A percentile compares a stretch with the other conserved stretches of the same genome.
Evolutionary conservation across 106 monocot species (phyloP).

Genomic region (Hemerocallis citrina): DNA sequence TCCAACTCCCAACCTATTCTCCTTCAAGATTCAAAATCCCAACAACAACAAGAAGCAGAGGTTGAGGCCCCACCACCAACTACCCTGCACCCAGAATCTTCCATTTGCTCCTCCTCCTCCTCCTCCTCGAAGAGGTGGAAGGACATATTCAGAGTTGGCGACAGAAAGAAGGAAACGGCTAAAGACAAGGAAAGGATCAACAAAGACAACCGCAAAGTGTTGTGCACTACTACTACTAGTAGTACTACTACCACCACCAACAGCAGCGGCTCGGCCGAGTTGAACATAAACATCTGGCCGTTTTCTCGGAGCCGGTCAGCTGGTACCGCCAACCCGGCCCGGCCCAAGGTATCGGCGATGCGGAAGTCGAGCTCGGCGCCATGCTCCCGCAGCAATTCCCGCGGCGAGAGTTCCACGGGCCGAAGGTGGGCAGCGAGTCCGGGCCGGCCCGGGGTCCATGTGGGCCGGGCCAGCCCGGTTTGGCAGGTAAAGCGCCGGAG

Average conservation of each 20-base stretch:
- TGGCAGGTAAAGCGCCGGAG: constrained; percentile 30
- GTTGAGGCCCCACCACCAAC: background rate
- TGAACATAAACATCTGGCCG: constrained; percentile 90
- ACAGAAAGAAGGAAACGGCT: constrained; percentile 14
- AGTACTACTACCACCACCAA: background rate
- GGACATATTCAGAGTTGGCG: constrained; percentile 41
- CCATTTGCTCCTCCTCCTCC: constrained; percentile 3
- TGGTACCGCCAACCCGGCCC: constrained; percentile 25
- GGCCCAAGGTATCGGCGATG: constrained; percentile 2
- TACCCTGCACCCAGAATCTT: background rate
- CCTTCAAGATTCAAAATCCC: too few relatives aligned
- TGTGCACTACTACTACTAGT: too few relatives aligned
- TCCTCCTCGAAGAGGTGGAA: constrained; percentile 59
- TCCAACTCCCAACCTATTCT: background rate
- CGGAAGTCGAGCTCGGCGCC: constrained; percentile 73
- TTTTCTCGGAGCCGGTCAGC: constrained; percentile 85
- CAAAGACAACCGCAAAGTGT: constrained; percentile 4
- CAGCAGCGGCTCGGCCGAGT: constrained; percentile 28
- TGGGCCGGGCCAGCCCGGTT: constrained; percentile 69
- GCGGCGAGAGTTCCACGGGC: constrained; percentile 32
- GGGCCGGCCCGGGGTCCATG: constrained; percentile 30
- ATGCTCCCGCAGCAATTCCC: constrained; percentile 91
- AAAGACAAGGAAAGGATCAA: constrained; percentile 20
- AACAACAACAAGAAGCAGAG: background rate
- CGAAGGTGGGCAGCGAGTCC: constrained; percentile 35